Conservation (phyloP, 2,329 filamentous ascomycete species). For the Didymella lethalis region DNA sequence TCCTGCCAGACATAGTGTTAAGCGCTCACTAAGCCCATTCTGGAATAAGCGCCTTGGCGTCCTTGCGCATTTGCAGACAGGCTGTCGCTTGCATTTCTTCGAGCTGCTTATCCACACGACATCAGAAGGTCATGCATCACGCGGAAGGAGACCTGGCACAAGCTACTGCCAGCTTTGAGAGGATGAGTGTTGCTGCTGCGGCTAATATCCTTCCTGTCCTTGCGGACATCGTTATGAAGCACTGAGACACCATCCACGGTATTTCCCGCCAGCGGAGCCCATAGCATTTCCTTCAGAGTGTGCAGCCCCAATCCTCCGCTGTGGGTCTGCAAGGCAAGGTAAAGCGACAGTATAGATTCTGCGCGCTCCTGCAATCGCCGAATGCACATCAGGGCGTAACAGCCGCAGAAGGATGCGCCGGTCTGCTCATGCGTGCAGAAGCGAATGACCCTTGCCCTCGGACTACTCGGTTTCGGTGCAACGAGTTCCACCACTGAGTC, state of each 20-base stretch:
- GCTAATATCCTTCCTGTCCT: no score
- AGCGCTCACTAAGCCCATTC: not conserved
- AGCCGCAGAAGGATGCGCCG: conserved; percentile 17
- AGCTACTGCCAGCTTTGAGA: not conserved
- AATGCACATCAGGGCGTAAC: conserved; percentile 8
- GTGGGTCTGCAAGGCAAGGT: not conserved
- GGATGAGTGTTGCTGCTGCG: not conserved
- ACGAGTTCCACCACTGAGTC: conserved; percentile 5
- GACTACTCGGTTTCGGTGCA: not conserved
- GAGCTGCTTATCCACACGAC: not conserved
- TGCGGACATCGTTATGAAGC: not conserved
- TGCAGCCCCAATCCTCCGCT: conserved; percentile 1
- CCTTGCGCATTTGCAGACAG: not conserved
- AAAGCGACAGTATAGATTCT: conserved; percentile 11
- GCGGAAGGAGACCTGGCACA: not conserved
- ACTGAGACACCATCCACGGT: not conserved
- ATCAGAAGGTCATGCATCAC: not conserved
- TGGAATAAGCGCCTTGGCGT: not conserved
- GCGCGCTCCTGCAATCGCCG: conserved; percentile 8
- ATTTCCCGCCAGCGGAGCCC: not conserved
- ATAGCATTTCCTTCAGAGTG: not conserved
- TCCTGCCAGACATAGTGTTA: not conserved
- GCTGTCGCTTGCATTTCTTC: not conserved
- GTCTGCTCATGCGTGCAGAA: conserved; percentile 28
- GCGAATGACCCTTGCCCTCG: conserved; percentile 11